Evolutionary conservation across 1,284 basidiomycete genomes (phyloP), one percentile per base, ranked within the genome.

Genomic region (Leccinum subrobustum): DNA sequence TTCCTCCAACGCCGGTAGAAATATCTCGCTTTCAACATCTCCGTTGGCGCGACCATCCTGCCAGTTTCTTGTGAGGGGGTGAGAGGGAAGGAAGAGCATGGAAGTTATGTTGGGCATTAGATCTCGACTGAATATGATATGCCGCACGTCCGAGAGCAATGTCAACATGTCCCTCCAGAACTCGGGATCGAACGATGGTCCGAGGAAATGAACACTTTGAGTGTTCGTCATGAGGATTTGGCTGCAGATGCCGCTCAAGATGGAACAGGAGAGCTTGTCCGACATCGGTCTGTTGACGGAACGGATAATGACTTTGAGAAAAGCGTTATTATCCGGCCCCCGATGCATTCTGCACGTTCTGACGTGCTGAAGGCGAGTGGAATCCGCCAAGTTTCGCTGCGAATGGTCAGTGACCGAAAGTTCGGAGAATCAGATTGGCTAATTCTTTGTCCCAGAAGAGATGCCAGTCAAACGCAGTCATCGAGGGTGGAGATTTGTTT

Each of bases 261-360:
- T n/a, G n/a, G n/a, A n/a, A 42, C 4, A n/a, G 8, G 8, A 18
- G 6, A 42, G 39, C n/a, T 9, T n/a, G n/a, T n/a, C n/a, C n/a
- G n/a, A n/a, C 4, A 6, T 18, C 9, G 12, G 0, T n/a, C n/a
- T n/a, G 8, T 3, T 8, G 4, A 4, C 4, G 1, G 9, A 11
- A 18, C 1, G 1, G n/a, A 42, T 18, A 9, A 0, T 18, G 9
- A 18, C 39, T 42, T 42, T 42, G 9, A 42, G 9, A 5, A 11
- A n/a, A 42, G 4, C n/a, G 8, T 9, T 1, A 18, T 18, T 7
- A n/a, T 42, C n/a, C 3, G 16, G 18, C 20, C 20, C 20, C 20
- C 20, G 20, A 20, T 20, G 20, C 20, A 20, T 20, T 18, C 1
- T 2, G n/a, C n/a, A 18, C n/a, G 39, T 42, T 4, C 39, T 18